These are phyloP conservation scores for Canavalia ensiformis DNA, from an alignment of 306 rosid species.

Conservation along the genomic window DNA sequence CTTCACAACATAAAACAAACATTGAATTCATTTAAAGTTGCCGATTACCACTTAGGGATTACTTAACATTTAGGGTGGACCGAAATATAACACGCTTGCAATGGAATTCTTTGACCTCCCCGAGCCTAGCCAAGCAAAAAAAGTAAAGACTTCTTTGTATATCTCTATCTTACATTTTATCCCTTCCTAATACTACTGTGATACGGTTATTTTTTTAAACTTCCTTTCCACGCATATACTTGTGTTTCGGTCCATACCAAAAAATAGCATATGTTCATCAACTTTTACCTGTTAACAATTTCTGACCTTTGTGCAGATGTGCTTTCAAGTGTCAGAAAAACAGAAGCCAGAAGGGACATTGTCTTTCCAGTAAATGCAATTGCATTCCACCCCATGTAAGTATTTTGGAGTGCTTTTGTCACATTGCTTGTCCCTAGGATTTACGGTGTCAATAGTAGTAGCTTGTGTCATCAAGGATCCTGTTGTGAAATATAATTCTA, in stretches of 20 bases:
- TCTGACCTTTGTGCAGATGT: slow-evolving; percentile 64
- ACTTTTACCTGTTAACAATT: not conserved
- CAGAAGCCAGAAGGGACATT: slow-evolving; percentile 98
- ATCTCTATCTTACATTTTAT: not conserved
- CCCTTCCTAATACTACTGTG: slow-evolving; percentile 17
- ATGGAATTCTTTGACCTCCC: slow-evolving; percentile 99
- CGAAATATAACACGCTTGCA: slow-evolving; percentile 53
- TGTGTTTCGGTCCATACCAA: not conserved
- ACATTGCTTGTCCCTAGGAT: not conserved
- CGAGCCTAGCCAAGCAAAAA: slow-evolving; percentile 89
- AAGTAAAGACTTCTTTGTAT: slow-evolving; percentile 61
- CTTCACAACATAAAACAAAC: too few species aligned
- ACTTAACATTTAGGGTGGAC: too few species aligned
- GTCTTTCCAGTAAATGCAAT: slow-evolving; percentile 98
- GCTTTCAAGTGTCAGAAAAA: slow-evolving; percentile 98
- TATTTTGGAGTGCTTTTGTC: not conserved
- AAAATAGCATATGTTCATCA: slow-evolving; percentile 2
- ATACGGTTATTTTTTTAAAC: slow-evolving; percentile 33
- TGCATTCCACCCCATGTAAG: slow-evolving; percentile 96
- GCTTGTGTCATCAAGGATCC: not conserved
- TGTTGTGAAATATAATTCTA: slow-evolving; percentile 14
- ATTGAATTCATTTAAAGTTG: too few species aligned
- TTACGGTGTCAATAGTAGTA: not conserved
- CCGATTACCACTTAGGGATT: too few species aligned
- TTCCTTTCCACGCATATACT: not conserved